Conservation (phyloP, 139 green algal genomes). For the Pleodorina starrii region DNA sequence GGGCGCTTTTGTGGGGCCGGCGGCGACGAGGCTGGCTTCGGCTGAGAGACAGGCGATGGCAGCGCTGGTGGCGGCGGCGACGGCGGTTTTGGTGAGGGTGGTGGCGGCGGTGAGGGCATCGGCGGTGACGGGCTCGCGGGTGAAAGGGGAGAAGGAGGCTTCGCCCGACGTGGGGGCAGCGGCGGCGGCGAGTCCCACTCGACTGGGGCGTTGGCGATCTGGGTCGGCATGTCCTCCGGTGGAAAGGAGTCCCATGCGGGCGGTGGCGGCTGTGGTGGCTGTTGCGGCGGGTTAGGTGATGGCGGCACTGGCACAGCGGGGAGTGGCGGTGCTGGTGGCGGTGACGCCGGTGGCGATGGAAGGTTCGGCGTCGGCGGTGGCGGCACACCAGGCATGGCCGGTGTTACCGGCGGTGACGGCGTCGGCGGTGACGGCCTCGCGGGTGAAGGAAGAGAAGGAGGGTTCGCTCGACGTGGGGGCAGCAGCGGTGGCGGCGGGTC, state of each 20-base stretch:
- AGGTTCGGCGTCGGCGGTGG: background rate
- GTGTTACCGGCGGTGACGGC: background rate
- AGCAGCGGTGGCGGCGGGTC: background rate
- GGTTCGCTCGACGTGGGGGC: background rate
- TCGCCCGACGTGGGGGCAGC: background rate
- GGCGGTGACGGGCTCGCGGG: background rate
- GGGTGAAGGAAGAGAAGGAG: background rate
- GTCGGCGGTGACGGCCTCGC: background rate
- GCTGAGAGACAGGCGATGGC: too few relatives aligned
- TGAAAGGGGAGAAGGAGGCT: background rate
- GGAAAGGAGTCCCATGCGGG: too few relatives aligned
- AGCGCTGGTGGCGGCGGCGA: background rate
- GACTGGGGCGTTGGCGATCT: too few relatives aligned
- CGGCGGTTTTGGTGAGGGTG: too few relatives aligned
- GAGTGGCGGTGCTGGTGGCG: too few relatives aligned
- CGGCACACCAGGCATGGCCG: background rate
- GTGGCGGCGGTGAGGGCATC: background rate
- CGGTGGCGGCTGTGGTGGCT: too few relatives aligned
- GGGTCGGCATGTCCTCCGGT: too few relatives aligned
- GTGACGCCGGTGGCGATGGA: background rate
- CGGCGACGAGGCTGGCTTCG: too few relatives aligned
- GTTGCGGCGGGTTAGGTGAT: too few relatives aligned
- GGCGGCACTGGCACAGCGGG: background rate
- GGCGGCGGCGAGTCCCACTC: background rate
- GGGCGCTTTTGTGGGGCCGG: too few relatives aligned